phyloP scores from a whole-genome alignment of 495 filamentous ascomycete genomes.

The Penicillium subrubescens region DNA sequence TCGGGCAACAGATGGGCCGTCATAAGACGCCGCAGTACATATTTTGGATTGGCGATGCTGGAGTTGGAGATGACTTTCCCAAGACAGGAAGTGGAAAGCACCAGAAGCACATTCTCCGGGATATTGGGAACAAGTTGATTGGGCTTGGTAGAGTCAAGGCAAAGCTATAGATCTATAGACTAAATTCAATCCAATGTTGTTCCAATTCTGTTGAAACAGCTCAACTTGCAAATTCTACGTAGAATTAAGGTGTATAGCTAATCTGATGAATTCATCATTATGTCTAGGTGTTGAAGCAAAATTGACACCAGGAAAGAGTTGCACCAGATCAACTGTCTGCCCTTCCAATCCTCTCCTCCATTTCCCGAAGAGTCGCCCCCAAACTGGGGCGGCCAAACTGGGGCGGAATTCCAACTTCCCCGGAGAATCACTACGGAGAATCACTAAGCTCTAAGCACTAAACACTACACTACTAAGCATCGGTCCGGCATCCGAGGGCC shows the following conservation, averaged over 20 bases:
- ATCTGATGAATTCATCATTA: too few relatives aligned
- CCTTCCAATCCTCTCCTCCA: too few relatives aligned
- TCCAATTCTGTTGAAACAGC: too few relatives aligned
- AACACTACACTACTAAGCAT: not conserved
- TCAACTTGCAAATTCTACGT: too few relatives aligned
- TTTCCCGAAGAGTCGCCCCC: too few relatives aligned
- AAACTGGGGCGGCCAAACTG: too few relatives aligned
- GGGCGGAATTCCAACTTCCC: too few relatives aligned
- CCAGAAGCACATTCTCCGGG: slow-evolving; percentile 60
- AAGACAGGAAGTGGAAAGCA: slow-evolving; percentile 68
- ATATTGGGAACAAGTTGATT: slow-evolving; percentile 35
- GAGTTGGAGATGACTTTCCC: slow-evolving; percentile 49
- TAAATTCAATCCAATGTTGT: not conserved
- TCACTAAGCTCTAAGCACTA: not conserved
- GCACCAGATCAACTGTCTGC: too few relatives aligned
- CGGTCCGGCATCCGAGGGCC: not conserved
- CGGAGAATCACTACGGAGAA: too few relatives aligned
- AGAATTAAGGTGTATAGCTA: too few relatives aligned
- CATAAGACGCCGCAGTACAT: slow-evolving; percentile 60
- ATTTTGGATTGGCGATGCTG: slow-evolving; percentile 59
- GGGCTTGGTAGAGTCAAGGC: not conserved
- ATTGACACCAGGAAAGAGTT: too few relatives aligned
- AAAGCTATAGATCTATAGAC: slow-evolving; percentile 13
- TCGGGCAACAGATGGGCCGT: slow-evolving; percentile 49
- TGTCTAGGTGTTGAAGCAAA: too few relatives aligned